These are phyloP conservation scores for Sphagnum tenellum DNA, from an alignment of 225 moss, liverwort and hornwort species.

Conservation along the genomic window DNA sequence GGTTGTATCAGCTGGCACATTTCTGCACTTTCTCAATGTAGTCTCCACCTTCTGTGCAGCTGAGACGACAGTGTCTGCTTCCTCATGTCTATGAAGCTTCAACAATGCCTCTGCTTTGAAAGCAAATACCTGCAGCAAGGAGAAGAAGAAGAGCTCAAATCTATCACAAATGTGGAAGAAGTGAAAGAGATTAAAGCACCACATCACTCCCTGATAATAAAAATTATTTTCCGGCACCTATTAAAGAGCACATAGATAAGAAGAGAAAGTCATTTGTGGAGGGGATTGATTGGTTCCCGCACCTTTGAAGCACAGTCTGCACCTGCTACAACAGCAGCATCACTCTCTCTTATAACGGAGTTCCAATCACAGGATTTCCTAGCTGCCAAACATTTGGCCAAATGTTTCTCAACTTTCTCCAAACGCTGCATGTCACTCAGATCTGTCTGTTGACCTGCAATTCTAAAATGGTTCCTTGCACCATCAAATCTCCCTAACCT, in stretches of 20 bases:
- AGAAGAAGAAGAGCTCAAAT: too few species aligned
- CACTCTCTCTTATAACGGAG: constrained; percentile 57
- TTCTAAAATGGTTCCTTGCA: constrained; percentile 65
- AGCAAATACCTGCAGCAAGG: constrained; percentile 47
- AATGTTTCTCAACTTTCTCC: constrained; percentile 66
- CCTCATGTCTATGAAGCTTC: constrained; percentile 71
- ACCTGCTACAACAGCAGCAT: constrained; percentile 82
- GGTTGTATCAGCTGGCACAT: constrained; percentile 47
- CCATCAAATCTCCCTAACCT: constrained; percentile 65
- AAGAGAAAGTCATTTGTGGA: not conserved
- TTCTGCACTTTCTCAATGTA: constrained; percentile 48
- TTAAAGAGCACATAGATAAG: too few species aligned
- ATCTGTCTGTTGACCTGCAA: constrained; percentile 54
- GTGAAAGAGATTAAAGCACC: too few species aligned
- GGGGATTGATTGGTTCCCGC: not conserved
- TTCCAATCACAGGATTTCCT: constrained; percentile 64
- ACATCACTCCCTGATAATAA: too few species aligned
- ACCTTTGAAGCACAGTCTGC: constrained; percentile 87
- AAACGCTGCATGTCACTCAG: constrained; percentile 59
- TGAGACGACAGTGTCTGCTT: constrained; percentile 57
- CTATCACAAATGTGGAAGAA: too few species aligned
- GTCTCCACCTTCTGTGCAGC: constrained; percentile 73
- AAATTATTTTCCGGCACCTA: too few species aligned
- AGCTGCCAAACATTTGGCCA: constrained; percentile 57
- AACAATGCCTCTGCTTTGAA: constrained; percentile 84